Base-by-base conservation (phyloP, 495 filamentous ascomycete species). In the Melanomma pulvis-pyrius region DNA sequence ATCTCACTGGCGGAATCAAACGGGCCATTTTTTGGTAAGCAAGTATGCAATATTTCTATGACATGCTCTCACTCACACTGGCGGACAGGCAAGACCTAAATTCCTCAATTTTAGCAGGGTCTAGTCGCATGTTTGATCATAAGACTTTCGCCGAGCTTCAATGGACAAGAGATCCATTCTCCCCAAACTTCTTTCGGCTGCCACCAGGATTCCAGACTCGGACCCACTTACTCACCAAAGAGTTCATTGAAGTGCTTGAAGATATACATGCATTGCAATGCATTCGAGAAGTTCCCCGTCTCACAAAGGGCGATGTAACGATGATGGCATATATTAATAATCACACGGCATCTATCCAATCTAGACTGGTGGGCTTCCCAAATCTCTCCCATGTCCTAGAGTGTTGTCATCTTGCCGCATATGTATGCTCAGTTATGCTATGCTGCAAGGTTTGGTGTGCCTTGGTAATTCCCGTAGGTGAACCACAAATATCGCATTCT, bases 11-110 rank as follows among this genome's bases (percentile, higher is more conserved):
- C 34, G 74, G 75, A 2, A 79, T 79, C 49, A 77, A 79, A 52
- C 75, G 77, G 49, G 77, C 77, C 49, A 76, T 79, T 22, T 79
- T 79, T 59, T 79, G 77, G 77, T 79, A 26, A 66, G 75, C 29
- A 13, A 64, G 6, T 48, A 47, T 44, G 28, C 28, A 32, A 17
- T n/a, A 1, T 12, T 32, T 54, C 51, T 32, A n/a, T 28, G 51
- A 19, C 48, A 1, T 21, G 24, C 25, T 19, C 28, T 32, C 15
- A 32, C 51, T 54, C 19, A 54, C 51, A 54, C 32, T 19, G n/a
- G 11, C 17, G 8, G 21, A 54, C 51, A 79, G 77, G 77, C 73
- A 74, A 69, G 77, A 79, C 41, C 68, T 79, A 39, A 77, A 78
- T 67, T 59, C 72, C 29, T 74, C 77, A 1, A 68, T 79, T 11